Conservation (phyloP, 108 stramenopile species). For the Mediolabrus comicus region DNA sequence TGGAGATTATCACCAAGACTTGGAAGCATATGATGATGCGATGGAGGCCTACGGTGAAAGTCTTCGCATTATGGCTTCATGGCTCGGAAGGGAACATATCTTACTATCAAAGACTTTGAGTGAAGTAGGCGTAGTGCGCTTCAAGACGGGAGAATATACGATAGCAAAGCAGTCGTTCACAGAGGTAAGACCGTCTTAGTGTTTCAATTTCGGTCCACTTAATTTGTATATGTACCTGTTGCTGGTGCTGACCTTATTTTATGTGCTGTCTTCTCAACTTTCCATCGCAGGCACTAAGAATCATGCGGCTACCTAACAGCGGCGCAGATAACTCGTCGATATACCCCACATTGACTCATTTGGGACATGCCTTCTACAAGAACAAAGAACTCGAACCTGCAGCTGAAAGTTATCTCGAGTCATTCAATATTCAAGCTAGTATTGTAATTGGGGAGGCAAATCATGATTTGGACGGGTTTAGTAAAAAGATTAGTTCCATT, state of each 20-base stretch:
- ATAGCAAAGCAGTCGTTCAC: conserved; percentile 42
- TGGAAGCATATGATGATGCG: conserved; percentile 33
- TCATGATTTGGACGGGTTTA: conserved; percentile 27
- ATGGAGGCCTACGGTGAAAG: conserved; percentile 43
- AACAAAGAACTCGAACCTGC: conserved; percentile 41
- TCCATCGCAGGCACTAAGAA: conserved; percentile 31
- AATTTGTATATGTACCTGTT: too few species aligned
- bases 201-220: background rate
- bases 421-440: conserved; percentile 49
- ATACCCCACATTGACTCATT: conserved; percentile 44
- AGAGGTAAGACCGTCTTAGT: conserved; percentile 22
- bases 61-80: conserved; percentile 37
- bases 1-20: conserved; percentile 39
- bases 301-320: conserved; percentile 29
- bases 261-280: background rate
- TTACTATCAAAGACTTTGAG: conserved; percentile 41
- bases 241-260: too few species aligned
- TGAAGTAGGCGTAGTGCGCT: conserved; percentile 43
- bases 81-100: conserved; percentile 39
- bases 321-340: conserved; percentile 29
- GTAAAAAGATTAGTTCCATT: conserved; percentile 22
- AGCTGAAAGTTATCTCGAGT: conserved; percentile 45
- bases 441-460: conserved; percentile 40
- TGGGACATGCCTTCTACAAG: conserved; percentile 48
- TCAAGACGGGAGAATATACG: conserved; percentile 43